Evolutionary conservation across 1,139 yeast genomes (phyloP).

Genomic region (Pichia sp.): DNA sequence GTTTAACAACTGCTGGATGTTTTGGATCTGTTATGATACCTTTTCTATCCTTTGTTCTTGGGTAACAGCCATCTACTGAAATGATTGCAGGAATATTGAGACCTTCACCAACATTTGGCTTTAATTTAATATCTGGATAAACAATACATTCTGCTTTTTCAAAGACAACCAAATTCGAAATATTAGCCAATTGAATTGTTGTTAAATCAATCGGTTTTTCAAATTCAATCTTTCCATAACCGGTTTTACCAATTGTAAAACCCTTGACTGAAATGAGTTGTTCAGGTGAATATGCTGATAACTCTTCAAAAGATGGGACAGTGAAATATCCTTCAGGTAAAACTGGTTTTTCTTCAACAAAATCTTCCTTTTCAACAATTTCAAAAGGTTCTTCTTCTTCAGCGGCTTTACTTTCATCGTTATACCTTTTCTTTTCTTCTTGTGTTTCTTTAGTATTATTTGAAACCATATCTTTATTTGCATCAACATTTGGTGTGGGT

Average conservation of each 20-base stretch:
- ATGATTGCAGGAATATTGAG: constrained; percentile 70
- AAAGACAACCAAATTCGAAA: constrained; percentile 65
- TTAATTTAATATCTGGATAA: constrained; percentile 62
- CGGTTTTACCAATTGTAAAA: constrained; percentile 74
- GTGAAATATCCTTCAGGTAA: constrained; percentile 78
- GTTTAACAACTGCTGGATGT: constrained; percentile 64
- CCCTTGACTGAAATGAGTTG: constrained; percentile 59
- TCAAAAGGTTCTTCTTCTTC: neutral
- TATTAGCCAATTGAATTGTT: constrained; percentile 50
- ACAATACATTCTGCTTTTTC: constrained; percentile 56
- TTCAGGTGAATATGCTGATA: constrained; percentile 51
- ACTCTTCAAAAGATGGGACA: constrained; percentile 63
- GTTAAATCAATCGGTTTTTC: constrained; percentile 78
- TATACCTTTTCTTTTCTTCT: neutral
- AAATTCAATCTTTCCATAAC: constrained; percentile 73
- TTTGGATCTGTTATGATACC: constrained; percentile 73
- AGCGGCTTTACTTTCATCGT: no score
- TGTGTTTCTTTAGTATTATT: neutral
- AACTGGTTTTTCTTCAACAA: neutral
- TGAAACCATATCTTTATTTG: neutral
- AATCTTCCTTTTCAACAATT: neutral
- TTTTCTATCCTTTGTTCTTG: constrained; percentile 64
- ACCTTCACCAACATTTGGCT: constrained; percentile 73
- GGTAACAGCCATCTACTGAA: constrained; percentile 72
- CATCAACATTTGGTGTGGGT: neutral